A percentile compares a stretch with the other conserved stretches of the same genome.
Conservation (phyloP, 257 asterid genomes). For the Plantago major region DNA sequence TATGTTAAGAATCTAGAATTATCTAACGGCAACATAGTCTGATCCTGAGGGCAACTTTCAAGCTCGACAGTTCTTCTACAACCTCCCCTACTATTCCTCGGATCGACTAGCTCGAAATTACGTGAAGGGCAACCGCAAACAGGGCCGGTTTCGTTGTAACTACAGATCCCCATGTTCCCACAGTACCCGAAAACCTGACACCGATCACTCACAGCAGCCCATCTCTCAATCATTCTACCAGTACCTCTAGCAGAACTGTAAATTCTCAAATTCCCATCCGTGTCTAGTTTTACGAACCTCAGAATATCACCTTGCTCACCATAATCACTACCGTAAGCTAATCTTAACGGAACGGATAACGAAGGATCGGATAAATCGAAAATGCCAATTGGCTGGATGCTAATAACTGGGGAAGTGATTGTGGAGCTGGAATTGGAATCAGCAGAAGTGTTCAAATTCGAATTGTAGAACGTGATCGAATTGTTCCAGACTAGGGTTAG, state of each 20-base stretch:
- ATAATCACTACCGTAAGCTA: slow-evolving; percentile 70
- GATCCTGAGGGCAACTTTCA: slow-evolving; percentile 38
- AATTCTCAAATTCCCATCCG: slow-evolving; percentile 76
- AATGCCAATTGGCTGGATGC: slow-evolving; percentile 47
- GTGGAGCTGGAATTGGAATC: no score
- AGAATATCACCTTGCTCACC: slow-evolving; percentile 44
- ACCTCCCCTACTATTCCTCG: slow-evolving; percentile 52
- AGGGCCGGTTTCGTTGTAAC: slow-evolving; percentile 58
- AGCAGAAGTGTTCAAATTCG: no score
- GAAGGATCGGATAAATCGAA: slow-evolving; percentile 45
- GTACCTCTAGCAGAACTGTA: slow-evolving; percentile 52
- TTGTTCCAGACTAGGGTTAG: slow-evolving; percentile 62
- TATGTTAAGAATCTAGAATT: slow-evolving; percentile 60
- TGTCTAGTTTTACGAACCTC: slow-evolving; percentile 58
- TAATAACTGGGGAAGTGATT: slow-evolving; percentile 36
- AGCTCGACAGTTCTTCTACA: slow-evolving; percentile 68
- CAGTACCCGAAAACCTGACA: slow-evolving; percentile 77
- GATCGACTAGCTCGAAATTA: slow-evolving; percentile 57
- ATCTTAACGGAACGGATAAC: slow-evolving; percentile 26
- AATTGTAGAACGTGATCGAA: slow-evolving; percentile 48
- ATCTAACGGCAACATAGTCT: slow-evolving; percentile 54
- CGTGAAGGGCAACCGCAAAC: slow-evolving; percentile 65
- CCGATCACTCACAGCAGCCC: slow-evolving; percentile 86
- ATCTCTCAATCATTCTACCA: slow-evolving; percentile 36
- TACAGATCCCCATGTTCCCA: slow-evolving; percentile 75